These are phyloP conservation scores for Rhododendron mucronatum DNA, from an alignment of 148 eudicot species.

Conservation along the genomic window DNA sequence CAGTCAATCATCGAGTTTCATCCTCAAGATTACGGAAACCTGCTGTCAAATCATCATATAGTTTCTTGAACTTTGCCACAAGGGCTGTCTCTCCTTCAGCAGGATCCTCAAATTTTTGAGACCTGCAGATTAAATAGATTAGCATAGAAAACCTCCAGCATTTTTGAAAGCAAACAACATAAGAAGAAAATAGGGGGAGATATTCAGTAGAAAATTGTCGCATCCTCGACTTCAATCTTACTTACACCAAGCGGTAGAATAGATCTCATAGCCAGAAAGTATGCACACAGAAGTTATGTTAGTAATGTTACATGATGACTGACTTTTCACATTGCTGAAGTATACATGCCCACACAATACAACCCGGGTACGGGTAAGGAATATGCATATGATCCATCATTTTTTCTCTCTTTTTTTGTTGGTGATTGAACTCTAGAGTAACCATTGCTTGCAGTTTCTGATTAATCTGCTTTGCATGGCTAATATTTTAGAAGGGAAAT, in stretches of 20 bases:
- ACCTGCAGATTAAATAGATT: slow-evolving; percentile 35
- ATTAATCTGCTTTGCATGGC: too few species aligned
- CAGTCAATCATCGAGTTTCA: slow-evolving; percentile 55
- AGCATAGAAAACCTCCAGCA: background rate
- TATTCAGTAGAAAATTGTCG: background rate
- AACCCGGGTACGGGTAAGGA: too few species aligned
- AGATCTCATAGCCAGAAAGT: slow-evolving; percentile 50
- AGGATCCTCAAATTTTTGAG: slow-evolving; percentile 91
- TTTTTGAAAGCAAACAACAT: background rate
- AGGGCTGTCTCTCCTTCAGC: slow-evolving; percentile 83
- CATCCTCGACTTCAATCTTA: slow-evolving; percentile 9
- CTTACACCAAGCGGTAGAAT: slow-evolving; percentile 91
- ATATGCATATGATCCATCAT: too few species aligned
- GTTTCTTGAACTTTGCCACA: slow-evolving; percentile 68
- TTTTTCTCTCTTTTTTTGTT: too few species aligned
- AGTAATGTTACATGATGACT: too few species aligned
- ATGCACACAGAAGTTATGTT: too few species aligned
- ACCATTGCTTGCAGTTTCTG: too few species aligned
- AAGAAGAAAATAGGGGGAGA: background rate
- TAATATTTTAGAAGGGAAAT: too few species aligned
- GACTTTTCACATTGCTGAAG: too few species aligned
- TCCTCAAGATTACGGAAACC: slow-evolving; percentile 93
- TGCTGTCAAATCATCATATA: slow-evolving; percentile 63
- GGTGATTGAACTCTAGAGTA: too few species aligned
- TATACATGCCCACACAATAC: too few species aligned